Evolutionary conservation across 75 land plant species (phyloP).

Genomic region (Pinus taeda): DNA sequence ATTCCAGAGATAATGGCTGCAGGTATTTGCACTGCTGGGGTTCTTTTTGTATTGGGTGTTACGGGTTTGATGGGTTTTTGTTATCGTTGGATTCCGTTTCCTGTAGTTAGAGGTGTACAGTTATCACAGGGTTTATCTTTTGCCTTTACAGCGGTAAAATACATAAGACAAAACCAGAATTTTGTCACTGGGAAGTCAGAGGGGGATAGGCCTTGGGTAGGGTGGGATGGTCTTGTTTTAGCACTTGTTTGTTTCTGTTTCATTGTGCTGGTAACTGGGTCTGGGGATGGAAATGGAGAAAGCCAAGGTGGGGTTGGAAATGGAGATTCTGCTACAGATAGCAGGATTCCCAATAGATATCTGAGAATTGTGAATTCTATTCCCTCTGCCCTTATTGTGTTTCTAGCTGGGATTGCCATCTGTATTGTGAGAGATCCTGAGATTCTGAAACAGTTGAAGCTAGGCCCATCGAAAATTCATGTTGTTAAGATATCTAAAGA

Average conservation of each 20-base stretch:
- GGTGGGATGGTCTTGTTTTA: conserved; percentile 68
- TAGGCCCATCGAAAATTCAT: conserved; percentile 51
- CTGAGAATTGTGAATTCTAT: conserved; percentile 10
- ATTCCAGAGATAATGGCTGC: conserved; percentile 89
- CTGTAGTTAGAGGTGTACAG: conserved; percentile 87
- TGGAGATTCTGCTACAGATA: neutral
- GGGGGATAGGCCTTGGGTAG: conserved; percentile 64
- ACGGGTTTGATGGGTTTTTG: conserved; percentile 67
- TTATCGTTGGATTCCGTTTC: conserved; percentile 53
- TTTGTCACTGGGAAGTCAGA: conserved; percentile 49
- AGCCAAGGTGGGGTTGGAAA: neutral
- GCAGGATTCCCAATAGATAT: neutral
- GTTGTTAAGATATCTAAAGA: conserved; percentile 42
- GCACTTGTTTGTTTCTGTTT: conserved; percentile 54
- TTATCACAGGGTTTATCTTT: conserved; percentile 79
- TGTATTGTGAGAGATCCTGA: conserved; percentile 57
- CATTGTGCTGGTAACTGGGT: conserved; percentile 40
- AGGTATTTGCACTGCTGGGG: conserved; percentile 56
- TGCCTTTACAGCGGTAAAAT: conserved; percentile 73
- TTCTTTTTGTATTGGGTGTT: conserved; percentile 55
- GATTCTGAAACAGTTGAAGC: conserved; percentile 21
- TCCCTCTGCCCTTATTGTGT: conserved; percentile 78
- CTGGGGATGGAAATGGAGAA: conserved; percentile 32
- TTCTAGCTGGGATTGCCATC: conserved; percentile 61
- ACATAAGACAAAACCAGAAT: conserved; percentile 57